Conservation (phyloP, 108 stramenopile species). For the Skeletonema potamos region DNA sequence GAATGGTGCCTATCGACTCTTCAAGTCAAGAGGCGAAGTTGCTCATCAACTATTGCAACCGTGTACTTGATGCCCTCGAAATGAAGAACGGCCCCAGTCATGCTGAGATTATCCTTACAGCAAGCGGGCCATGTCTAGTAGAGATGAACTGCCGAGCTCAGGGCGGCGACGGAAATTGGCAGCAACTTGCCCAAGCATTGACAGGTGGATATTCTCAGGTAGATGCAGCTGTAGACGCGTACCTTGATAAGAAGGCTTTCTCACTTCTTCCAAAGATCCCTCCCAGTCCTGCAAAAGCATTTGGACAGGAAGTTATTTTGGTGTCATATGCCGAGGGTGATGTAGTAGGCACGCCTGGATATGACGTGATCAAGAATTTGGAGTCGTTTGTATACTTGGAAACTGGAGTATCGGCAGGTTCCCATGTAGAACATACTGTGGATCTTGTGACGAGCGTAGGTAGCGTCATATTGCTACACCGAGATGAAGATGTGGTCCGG, state of each 20-base stretch:
- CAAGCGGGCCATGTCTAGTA: slow-evolving; percentile 84
- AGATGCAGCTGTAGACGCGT: slow-evolving; percentile 81
- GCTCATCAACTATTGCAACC: slow-evolving; percentile 78
- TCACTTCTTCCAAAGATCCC: slow-evolving; percentile 59
- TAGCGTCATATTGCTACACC: slow-evolving; percentile 81
- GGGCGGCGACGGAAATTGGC: slow-evolving; percentile 94
- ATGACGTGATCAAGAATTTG: slow-evolving; percentile 73
- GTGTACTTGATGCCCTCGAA: slow-evolving; percentile 77
- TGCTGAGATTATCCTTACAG: slow-evolving; percentile 81
- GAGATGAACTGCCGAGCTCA: slow-evolving; percentile 86
- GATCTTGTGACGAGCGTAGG: slow-evolving; percentile 88
- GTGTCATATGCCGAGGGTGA: slow-evolving; percentile 73
- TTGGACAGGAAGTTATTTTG: slow-evolving; percentile 86
- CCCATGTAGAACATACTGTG: slow-evolving; percentile 76
- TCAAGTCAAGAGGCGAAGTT: slow-evolving; percentile 72
- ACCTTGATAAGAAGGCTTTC: slow-evolving; percentile 70
- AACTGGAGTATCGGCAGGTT: slow-evolving; percentile 72
- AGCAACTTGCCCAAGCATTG: slow-evolving; percentile 70
- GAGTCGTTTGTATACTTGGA: slow-evolving; percentile 82
- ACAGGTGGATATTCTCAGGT: slow-evolving; percentile 89
- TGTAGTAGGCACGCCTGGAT: slow-evolving; percentile 78
- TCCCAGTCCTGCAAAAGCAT: slow-evolving; percentile 79
- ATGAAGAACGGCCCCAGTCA: slow-evolving; percentile 72
- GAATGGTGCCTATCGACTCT: slow-evolving; percentile 72
- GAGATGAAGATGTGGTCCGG: slow-evolving; percentile 59